Evolutionary conservation across 2,329 filamentous ascomycete species (phyloP), one percentile per base, ranked within the genome.

Genomic region (Penicillium sp.): DNA sequence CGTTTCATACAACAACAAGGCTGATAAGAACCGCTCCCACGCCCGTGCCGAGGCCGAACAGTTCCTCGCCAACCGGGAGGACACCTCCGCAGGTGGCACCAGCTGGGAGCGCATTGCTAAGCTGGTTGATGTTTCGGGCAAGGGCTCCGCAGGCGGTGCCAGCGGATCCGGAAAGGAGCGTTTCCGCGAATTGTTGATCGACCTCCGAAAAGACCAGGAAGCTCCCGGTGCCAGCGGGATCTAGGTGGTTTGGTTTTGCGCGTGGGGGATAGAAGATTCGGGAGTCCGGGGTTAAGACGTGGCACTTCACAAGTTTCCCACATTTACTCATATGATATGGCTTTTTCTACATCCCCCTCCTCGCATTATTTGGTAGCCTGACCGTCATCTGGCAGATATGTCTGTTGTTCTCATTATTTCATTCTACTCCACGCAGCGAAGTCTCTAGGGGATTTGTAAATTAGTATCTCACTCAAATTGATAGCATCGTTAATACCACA

Each of bases 71-170:
- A 91, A 82, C 74, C 86, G 92, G 58, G 93, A 99, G 73, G 92
- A 97, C 73, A 97, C 92, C 37, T 90, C 91, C 25, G 90, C 90
- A 11, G 94, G 94, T 48, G 94, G 94, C 60, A 99, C 94, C 5
- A 96, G 90, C 82, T 99, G 94, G 94, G 94, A 99, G 79, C 88
- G 94, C 65, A 97, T 99, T 70, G 89, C 92, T 25, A 99, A 97
- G 80, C 77, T 99, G 66, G 92, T 97, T n/a, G 94, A 99, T 76
- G 77, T 99, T 62, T 97, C 91, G 69, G 94, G 94, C 60, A 99
- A 97, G 79, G 91, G 93, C 14, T 79, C 84, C 57, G 89, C 87
- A 75, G 92, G 93, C 56, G 93, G 92, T 69, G 91, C 90, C 41
- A 87, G 86, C 58, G 93, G 92, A 43, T 95, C 90, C 58, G 92